Evolutionary conservation across 169 alveolate species (phyloP), one percentile per base, ranked within the genome.

Genomic region (Eimeria acervulina): DNA sequence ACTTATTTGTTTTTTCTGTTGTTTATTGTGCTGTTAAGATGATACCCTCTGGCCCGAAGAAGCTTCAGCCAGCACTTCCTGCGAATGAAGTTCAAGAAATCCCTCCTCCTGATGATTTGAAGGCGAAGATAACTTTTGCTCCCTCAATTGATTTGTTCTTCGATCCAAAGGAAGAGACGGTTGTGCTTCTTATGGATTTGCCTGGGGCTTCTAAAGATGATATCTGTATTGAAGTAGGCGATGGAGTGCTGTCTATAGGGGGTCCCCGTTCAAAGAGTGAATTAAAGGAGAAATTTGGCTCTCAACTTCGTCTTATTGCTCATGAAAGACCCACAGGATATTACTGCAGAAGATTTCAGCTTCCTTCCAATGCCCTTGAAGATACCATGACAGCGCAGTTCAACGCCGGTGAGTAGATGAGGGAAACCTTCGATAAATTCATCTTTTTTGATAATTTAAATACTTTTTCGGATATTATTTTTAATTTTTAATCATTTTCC

Each of bases 141-240:
- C 95, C 95, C 3, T 42, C 70, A 31, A 80, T 90, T 19, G 95
- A 90, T 44, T 59, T 90, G 26, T 70, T 90, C 38, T 90, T 90
- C n/a, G 95, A 90, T 70, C 78, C 78, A 28, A 90, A 90, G 76
- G 95, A 90, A 40, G 26, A 42, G 28, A 8, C 52, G 36, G 19
- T 90, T 26, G 88, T n/a, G n/a, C 21, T 90, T 38, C 76, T 90
- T 10, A 40, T 72, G 95, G 95, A 90, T 33, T 47, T 90, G 59
- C 88, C 95, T 15, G 95, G 95, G 7, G 78, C 80, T 52, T n/a
- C 85, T 3, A 70, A 90, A 51, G 88, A 90, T 17, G 95, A 90
- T 44, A 40, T 90, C 38, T n/a, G n/a, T 36, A 55, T 90, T 0
- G 95, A 90, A 44, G 88, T 90, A 15, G 95, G 95, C 42, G 89